Evolutionary conservation across 306 rosid genomes (phyloP).

Genomic region (Betula pendula): DNA sequence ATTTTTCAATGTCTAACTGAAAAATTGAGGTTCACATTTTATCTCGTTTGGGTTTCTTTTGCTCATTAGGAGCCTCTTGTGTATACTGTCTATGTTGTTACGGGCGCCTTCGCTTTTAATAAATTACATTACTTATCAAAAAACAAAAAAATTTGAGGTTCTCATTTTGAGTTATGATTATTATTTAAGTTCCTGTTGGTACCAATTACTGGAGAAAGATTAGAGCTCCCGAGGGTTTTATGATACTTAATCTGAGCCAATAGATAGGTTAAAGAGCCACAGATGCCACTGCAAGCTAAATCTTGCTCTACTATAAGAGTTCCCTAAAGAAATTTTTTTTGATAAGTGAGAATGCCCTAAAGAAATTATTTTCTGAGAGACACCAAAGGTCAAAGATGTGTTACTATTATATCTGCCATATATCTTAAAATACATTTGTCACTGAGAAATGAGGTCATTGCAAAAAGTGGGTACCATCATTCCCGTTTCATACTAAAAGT

Average conservation of each 20-base stretch:
- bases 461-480: not conserved
- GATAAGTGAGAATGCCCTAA: not conserved
- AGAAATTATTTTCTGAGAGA: not conserved
- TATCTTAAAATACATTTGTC: not conserved
- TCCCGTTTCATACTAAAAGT: not conserved
- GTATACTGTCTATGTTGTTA: no score
- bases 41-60: no score
- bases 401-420: not conserved
- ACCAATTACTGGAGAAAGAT: not conserved
- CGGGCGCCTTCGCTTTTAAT: no score
- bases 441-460: not conserved
- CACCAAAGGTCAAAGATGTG: not conserved
- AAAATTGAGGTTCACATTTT: not conserved
- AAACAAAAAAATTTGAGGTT: not conserved
- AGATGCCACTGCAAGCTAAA: not conserved
- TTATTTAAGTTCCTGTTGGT: not conserved
- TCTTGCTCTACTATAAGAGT: not conserved
- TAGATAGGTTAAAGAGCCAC: not conserved
- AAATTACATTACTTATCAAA: no score
- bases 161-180: not conserved
- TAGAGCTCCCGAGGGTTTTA: not conserved
- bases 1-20: not conserved
- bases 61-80: no score
- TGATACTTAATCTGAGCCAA: not conserved
- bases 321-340: no score